Conservation (phyloP, 305 asterid species). For the Fraxinus paxiana region DNA sequence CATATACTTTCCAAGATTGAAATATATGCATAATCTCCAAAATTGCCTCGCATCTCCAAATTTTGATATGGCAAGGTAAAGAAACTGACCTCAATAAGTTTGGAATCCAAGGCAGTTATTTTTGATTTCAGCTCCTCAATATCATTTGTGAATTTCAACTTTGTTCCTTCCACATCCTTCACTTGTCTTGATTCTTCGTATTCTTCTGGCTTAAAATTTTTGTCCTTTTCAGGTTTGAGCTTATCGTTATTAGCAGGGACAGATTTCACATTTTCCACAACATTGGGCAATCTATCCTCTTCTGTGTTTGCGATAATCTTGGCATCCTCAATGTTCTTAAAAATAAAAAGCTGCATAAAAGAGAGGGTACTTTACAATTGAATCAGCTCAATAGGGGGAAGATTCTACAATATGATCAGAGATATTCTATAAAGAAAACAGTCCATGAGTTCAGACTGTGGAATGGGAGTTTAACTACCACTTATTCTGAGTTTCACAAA, state of each 20-base stretch:
- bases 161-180: conserved; percentile 39
- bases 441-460: neutral
- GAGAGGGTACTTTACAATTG: conserved; percentile 11
- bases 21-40: conserved; percentile 6
- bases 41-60: conserved; percentile 4
- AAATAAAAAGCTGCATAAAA: conserved; percentile 34
- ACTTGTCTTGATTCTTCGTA: conserved; percentile 34
- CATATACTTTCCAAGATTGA: neutral
- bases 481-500: neutral
- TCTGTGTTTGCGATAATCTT: conserved; percentile 31
- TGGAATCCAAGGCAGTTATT: conserved; percentile 46
- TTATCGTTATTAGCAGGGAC: conserved; percentile 27
- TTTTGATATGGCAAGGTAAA: conserved; percentile 14
- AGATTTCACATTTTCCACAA: conserved; percentile 28
- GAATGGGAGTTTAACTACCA: neutral
- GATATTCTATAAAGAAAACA: conserved; percentile 12
- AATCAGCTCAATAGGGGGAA: neutral
- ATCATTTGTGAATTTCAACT: conserved; percentile 40
- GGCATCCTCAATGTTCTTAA: conserved; percentile 35
- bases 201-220: conserved; percentile 18
- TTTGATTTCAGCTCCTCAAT: conserved; percentile 54
- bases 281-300: conserved; percentile 35
- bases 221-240: conserved; percentile 22
- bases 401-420: neutral
- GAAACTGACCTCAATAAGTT: conserved; percentile 62